Conservation (phyloP, 2,329 filamentous ascomycete species). For the Talaromyces sp. region DNA sequence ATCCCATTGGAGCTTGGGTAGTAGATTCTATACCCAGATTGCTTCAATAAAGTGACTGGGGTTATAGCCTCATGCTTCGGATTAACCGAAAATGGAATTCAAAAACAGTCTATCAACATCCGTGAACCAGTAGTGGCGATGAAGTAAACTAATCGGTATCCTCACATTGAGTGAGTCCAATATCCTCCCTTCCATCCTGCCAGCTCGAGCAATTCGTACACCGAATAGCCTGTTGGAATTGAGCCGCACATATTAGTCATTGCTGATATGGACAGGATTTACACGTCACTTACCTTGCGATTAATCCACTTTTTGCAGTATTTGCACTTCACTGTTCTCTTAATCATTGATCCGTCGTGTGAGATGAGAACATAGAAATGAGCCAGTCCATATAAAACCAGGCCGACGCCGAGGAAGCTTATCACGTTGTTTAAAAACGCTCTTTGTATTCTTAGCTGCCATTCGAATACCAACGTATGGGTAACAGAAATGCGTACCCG, state of each 20-base stretch:
- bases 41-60: neutral
- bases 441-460: neutral
- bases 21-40: neutral
- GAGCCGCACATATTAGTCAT: neutral
- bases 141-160: neutral
- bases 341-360: constrained; percentile 18
- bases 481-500: constrained; percentile 46
- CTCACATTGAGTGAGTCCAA: constrained; percentile 49
- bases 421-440: constrained; percentile 16
- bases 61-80: neutral
- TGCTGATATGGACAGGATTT: no score
- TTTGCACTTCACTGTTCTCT: constrained; percentile 18
- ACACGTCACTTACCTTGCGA: neutral
- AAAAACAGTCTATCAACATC: neutral
- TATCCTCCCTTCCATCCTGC: constrained; percentile 36
- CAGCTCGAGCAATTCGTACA: constrained; percentile 12
- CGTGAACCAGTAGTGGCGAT: neutral
- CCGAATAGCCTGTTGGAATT: constrained; percentile 10
- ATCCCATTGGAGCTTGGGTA: neutral
- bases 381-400: constrained; percentile 16
- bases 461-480: neutral
- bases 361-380: constrained; percentile 15
- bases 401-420: constrained; percentile 8
- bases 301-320: constrained; percentile 17
- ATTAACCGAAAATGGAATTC: neutral